Evolutionary conservation across 768 basidiomycete species (phyloP).

Genomic region (Mycena amicta): DNA sequence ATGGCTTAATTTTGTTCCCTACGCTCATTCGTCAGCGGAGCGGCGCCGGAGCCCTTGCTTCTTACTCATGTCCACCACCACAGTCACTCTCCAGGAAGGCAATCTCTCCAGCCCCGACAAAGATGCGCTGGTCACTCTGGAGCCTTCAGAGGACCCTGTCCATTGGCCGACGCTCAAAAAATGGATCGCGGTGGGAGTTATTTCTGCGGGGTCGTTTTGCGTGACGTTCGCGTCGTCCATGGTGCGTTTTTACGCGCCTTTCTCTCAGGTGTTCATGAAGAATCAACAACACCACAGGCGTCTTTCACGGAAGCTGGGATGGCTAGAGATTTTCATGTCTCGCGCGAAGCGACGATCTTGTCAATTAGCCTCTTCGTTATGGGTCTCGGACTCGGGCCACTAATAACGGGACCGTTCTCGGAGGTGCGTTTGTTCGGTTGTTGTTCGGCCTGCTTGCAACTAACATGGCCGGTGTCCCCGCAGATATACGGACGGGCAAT

Average conservation of each 20-base stretch:
- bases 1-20: background rate
- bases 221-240: conserved; percentile 60
- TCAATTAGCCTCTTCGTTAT: conserved; percentile 62
- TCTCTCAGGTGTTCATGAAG: too few species aligned
- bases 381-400: conserved; percentile 56
- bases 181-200: conserved; percentile 51
- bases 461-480: conserved; percentile 28
- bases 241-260: conserved; percentile 36
- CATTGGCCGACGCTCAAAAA: conserved; percentile 41
- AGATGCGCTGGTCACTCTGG: conserved; percentile 35
- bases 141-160: conserved; percentile 45
- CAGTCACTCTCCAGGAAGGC: background rate
- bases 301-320: conserved; percentile 65
- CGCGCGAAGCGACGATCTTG: conserved; percentile 50
- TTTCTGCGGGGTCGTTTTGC: conserved; percentile 50
- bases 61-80: background rate
- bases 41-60: background rate
- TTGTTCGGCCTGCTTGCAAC: conserved; percentile 33
- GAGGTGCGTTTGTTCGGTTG: conserved; percentile 47
- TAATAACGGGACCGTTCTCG: conserved; percentile 55
- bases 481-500: conserved; percentile 67
- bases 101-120: background rate
- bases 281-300: too few species aligned
- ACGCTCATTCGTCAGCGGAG: background rate
- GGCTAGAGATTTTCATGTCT: conserved; percentile 49